These are phyloP conservation scores for Chenopodium album DNA, from an alignment of 148 eudicot genomes.

Conservation along the genomic window DNA sequence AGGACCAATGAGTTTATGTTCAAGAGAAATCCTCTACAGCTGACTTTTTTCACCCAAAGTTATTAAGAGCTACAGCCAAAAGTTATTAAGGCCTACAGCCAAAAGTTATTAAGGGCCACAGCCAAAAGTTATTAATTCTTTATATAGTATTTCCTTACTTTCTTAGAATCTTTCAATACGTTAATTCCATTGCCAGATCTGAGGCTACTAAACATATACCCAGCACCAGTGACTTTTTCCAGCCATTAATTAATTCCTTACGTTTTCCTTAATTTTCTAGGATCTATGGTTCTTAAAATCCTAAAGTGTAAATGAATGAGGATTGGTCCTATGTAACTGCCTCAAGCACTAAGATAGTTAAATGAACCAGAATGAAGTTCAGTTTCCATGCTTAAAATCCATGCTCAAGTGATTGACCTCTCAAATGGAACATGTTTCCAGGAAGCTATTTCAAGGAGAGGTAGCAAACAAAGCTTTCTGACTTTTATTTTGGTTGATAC, in stretches of 20 bases:
- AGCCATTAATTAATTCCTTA: not conserved
- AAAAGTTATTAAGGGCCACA: not conserved
- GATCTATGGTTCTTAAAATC: not conserved
- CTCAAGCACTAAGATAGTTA: not conserved
- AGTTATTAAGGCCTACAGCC: not conserved
- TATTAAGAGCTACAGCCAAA: not conserved
- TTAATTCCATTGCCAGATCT: not conserved
- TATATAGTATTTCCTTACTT: not conserved
- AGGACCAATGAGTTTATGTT: not conserved
- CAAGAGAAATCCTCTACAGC: not conserved
- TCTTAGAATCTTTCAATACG: not conserved
- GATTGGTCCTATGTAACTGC: not conserved
- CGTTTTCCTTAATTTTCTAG: too few species aligned
- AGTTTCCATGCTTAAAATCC: not conserved
- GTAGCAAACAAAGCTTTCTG: not conserved
- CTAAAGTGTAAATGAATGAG: not conserved
- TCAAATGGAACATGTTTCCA: not conserved
- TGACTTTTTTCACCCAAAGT: not conserved
- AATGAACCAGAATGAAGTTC: not conserved
- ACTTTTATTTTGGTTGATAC: not conserved
- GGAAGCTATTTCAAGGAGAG: not conserved
- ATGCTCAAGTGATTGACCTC: not conserved
- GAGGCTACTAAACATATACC: not conserved
- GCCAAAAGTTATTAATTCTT: not conserved
- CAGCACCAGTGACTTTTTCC: too few species aligned